Conservation (phyloP, 2,329 filamentous ascomycete species). For the Penicillium sp. region DNA sequence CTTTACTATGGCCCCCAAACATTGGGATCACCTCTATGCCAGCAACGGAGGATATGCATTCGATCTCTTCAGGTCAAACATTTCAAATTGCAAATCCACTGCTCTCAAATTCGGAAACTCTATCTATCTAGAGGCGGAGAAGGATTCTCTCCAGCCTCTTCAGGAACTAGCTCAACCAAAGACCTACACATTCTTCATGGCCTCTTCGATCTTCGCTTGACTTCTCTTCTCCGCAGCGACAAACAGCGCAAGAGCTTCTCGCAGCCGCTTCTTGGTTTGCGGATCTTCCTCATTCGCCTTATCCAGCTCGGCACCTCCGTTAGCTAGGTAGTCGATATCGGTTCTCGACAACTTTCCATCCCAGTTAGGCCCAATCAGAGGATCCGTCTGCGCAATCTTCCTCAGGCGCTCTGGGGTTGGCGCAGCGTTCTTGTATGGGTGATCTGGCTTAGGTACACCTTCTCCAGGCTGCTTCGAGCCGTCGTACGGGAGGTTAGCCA, state of each 20-base stretch:
- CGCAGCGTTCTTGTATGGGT: conserved; percentile 38
- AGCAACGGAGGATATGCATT: neutral
- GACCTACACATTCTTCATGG: conserved; percentile 8
- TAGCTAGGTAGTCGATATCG: conserved; percentile 49
- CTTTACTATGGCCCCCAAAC: conserved; percentile 1
- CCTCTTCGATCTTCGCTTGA: conserved; percentile 17
- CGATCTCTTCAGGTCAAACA: neutral
- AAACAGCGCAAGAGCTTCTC: conserved; percentile 13
- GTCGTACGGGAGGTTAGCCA: conserved; percentile 13
- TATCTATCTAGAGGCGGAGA: neutral
- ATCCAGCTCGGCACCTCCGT: conserved; percentile 46
- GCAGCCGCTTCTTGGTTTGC: conserved; percentile 14
- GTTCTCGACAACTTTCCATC: conserved; percentile 44
- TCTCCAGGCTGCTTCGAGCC: conserved; percentile 17
- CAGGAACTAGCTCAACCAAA: neutral
- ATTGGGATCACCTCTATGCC: neutral
- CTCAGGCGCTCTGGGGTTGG: conserved; percentile 26
- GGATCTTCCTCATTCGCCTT: conserved; percentile 31
- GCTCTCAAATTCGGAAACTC: conserved; percentile 1
- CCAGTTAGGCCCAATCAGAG: conserved; percentile 39
- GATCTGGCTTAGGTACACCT: conserved; percentile 42
- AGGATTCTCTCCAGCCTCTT: neutral
- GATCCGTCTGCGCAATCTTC: conserved; percentile 42
- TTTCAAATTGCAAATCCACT: neutral
- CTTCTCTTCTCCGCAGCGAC: conserved; percentile 16